phyloP scores from a whole-genome alignment of 805 yeast genomes.

The Candida broadrunensis region DNA sequence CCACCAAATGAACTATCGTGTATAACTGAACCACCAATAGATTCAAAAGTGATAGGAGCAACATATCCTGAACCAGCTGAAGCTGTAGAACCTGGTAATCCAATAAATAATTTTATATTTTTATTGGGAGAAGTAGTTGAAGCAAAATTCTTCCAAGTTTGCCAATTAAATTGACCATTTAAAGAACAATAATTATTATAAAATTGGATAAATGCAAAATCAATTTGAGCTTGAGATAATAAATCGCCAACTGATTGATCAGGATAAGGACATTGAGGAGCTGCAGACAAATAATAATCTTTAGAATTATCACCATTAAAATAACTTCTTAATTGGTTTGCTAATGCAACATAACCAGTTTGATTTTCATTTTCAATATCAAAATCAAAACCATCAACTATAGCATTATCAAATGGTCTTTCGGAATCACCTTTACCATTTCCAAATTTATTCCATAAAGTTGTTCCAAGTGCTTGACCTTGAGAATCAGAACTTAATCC shows the following conservation, averaged over 20 bases:
- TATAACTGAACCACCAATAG: slow-evolving; percentile 12
- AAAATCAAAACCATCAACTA: slow-evolving; percentile 33
- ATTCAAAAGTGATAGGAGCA: slow-evolving; percentile 14
- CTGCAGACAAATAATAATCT: slow-evolving; percentile 74
- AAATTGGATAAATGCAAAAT: slow-evolving; percentile 84
- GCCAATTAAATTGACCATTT: slow-evolving; percentile 51
- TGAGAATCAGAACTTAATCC: slow-evolving; percentile 50
- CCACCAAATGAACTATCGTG: slow-evolving; percentile 30
- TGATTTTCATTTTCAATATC: slow-evolving; percentile 26
- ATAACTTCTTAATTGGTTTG: slow-evolving; percentile 20
- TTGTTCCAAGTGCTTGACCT: slow-evolving; percentile 51
- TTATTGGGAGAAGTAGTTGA: slow-evolving; percentile 56
- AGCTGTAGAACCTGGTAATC: slow-evolving; percentile 60
- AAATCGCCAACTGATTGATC: slow-evolving; percentile 49
- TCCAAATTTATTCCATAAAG: slow-evolving; percentile 35
- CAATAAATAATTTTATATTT: slow-evolving; percentile 67
- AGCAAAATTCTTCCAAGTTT: slow-evolving; percentile 72
- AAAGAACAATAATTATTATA: slow-evolving; percentile 81
- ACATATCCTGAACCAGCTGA: slow-evolving; percentile 58
- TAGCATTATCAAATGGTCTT: slow-evolving; percentile 26
- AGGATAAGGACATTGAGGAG: slow-evolving; percentile 91
- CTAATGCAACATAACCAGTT: slow-evolving; percentile 24
- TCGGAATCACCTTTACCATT: slow-evolving; percentile 19
- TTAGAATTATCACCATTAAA: slow-evolving; percentile 37
- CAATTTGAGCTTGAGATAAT: slow-evolving; percentile 55